Evolutionary conservation across 371 early-diverging fungal species (phyloP).

Genomic region (Dichotomocladium elegans): DNA sequence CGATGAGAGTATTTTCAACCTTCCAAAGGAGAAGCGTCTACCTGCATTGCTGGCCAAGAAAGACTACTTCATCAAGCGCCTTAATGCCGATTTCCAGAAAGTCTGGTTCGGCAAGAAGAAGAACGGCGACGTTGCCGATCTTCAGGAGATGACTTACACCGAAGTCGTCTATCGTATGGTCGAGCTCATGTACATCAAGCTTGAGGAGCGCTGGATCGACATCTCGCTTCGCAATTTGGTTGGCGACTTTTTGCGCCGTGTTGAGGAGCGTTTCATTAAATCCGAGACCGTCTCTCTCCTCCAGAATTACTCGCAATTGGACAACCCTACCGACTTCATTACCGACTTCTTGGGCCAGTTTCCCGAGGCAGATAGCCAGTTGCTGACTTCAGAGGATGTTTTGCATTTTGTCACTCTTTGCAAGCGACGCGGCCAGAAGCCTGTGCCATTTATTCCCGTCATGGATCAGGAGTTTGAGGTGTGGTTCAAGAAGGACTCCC

Average conservation of each 20-base stretch:
- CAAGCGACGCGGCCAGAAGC: conserved; percentile 83
- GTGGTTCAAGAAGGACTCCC: conserved; percentile 96
- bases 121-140: conserved; percentile 70
- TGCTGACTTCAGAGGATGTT: conserved; percentile 89
- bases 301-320: conserved; percentile 70
- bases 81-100: conserved; percentile 91
- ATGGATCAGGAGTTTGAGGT: conserved; percentile 91
- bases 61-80: conserved; percentile 87
- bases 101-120: conserved; percentile 94
- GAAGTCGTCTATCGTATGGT: conserved; percentile 85
- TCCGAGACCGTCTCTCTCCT: conserved; percentile 55
- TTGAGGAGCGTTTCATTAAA: conserved; percentile 89
- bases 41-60: conserved; percentile 81
- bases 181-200: conserved; percentile 78
- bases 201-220: conserved; percentile 88
- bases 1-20: conserved; percentile 86
- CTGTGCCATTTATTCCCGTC: conserved; percentile 90
- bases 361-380: conserved; percentile 71
- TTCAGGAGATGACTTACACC: conserved; percentile 91
- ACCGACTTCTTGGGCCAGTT: conserved; percentile 79
- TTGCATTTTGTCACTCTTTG: conserved; percentile 85
- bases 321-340: conserved; percentile 64
- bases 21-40: conserved; percentile 88
- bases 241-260: conserved; percentile 85
- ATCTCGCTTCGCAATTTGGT: conserved; percentile 75